Evolutionary conservation across 2,329 filamentous ascomycete species (phyloP), one percentile per base, ranked within the genome.

Genomic region (Colletotrichum destructivum): DNA sequence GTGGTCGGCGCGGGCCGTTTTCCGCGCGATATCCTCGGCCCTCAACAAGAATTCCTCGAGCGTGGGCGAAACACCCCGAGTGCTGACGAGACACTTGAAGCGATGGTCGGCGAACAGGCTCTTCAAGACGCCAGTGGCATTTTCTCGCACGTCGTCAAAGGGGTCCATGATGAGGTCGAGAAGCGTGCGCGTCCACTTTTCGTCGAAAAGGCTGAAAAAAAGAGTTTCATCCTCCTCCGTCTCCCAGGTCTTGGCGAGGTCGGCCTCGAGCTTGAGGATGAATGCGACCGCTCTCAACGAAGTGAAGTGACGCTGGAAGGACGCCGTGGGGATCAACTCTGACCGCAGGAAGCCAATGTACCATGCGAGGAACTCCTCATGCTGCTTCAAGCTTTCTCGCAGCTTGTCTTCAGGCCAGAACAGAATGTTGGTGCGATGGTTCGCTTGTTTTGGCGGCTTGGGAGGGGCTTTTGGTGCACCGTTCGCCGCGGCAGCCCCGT

Each of bases 271-370:
- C 70, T 89, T 89, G 7, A 95, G 81, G n/a, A 96, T 83, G 63
- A 92, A 86, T 0, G 84, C 85, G 38, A 96, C 82, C 0, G 92
- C 90, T 77, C 92, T 94, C 6, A 98, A 81, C 2, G 94, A 91
- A 2, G 93, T 93, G 57, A 95, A 93, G 75, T 98, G 96, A 8
- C 95, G 90, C 79, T 97, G 95, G 78, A 98, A 99, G 13, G 95
- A 96, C 18, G 94, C 91, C 1, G 93, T 95, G 2, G 95, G 91
- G 3, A 90, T 88, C 26, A 99, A 84, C 76, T 98, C 95, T 47
- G 85, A 84, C 64, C 90, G 87, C 7, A 98, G 81, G 75, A 97
- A 96, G 1, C 83, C 77, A 1, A 94, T 76, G 78, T 96, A 97
- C 90, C 93, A 95, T 1, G 80, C 78, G n/a, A 97, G 75, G 76